Evolutionary conservation across 225 moss, liverwort and hornwort species (phyloP).

Genomic region (Straminergon stramineum): DNA sequence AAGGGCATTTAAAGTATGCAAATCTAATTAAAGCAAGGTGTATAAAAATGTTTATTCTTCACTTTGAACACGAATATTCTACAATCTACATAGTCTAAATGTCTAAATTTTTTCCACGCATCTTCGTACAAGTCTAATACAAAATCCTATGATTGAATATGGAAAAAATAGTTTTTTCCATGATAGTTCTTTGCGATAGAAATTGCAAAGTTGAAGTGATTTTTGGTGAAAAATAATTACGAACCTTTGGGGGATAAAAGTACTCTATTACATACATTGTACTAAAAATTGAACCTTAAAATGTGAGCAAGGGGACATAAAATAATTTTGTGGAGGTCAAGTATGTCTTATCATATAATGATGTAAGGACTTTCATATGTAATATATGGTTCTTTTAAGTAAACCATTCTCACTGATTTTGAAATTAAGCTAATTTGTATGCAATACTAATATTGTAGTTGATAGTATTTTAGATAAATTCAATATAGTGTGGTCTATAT

Average conservation of each 20-base stretch:
- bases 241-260: background rate
- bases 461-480: background rate
- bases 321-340: background rate
- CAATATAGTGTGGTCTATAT: background rate
- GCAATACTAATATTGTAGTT: background rate
- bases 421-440: background rate
- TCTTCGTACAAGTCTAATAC: background rate
- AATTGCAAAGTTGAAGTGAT: background rate
- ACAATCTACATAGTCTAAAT: background rate
- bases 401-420: rapidly evolving
- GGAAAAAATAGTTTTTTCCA: background rate
- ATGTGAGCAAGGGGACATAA: background rate
- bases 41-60: background rate
- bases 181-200: too few relatives aligned
- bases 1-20: background rate
- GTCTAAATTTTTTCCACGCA: background rate
- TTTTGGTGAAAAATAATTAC: background rate
- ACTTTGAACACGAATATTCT: background rate
- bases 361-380: background rate
- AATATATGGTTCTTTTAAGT: background rate
- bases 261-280: background rate
- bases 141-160: background rate
- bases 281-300: too few relatives aligned
- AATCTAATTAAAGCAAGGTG: rapidly evolving
- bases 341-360: background rate